phyloP scores from a whole-genome alignment of 192 early-diverging fungal genomes.

The Podila clonocystis region DNA sequence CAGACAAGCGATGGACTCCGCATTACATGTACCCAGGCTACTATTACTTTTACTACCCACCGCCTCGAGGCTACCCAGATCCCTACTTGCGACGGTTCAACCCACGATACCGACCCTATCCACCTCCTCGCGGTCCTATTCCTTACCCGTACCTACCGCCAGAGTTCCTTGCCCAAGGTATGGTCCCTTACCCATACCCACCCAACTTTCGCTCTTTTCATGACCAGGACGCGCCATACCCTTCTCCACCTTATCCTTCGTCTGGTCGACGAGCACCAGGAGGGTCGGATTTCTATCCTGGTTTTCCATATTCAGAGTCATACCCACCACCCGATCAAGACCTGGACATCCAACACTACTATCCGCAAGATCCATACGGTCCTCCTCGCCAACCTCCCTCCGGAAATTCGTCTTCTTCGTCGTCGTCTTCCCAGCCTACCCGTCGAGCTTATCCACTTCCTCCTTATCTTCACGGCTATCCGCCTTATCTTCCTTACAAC shows the following conservation, averaged over 20 bases:
- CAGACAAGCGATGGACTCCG: neutral
- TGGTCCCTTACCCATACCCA: neutral
- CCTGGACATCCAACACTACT: no score
- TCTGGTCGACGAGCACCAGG: neutral
- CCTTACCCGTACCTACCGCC: neutral
- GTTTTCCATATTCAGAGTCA: no score
- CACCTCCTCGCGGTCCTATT: neutral
- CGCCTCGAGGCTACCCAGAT: neutral
- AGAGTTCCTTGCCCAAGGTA: neutral
- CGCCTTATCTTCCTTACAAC: no score
- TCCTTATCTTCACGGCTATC: no score
- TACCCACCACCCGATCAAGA: no score
- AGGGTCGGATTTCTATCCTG: no score
- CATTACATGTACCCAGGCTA: neutral
- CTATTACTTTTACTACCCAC: conserved; percentile 5
- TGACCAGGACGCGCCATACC: neutral
- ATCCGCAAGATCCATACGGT: no score
- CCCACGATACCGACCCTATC: neutral
- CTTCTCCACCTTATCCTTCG: neutral
- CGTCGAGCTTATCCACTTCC: no score
- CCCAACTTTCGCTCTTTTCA: neutral
- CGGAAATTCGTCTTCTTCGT: no score
- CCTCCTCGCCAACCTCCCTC: no score
- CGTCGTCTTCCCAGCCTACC: no score
- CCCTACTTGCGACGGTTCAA: neutral